Conservation (phyloP, 331 rosid genomes). For the Acacia concinna region DNA sequence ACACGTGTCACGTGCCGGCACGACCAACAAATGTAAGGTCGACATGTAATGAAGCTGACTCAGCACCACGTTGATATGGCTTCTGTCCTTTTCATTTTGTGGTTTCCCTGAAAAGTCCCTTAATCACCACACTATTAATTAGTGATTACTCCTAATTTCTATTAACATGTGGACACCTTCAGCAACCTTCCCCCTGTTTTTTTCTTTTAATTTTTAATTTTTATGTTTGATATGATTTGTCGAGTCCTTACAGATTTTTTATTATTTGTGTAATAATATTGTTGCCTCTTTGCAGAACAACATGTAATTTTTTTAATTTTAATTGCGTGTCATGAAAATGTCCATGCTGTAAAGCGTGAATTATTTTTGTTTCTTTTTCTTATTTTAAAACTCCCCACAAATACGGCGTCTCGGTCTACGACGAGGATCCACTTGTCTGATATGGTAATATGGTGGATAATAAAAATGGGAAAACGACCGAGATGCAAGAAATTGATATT, state of each 20-base stretch:
- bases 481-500: not conserved
- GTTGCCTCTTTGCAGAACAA: not conserved
- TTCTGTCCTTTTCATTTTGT: not conserved
- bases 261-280: not conserved
- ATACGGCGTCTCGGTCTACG: not conserved
- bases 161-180: not conserved
- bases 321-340: not conserved
- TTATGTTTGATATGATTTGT: not conserved
- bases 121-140: not conserved
- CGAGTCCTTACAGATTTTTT: not conserved
- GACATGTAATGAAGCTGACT: slow-evolving; percentile 20
- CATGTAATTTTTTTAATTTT: not conserved
- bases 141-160: not conserved
- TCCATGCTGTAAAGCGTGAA: not conserved
- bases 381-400: not conserved
- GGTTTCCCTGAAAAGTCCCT: not conserved
- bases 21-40: not conserved
- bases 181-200: not conserved
- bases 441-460: not conserved
- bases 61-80: slow-evolving; percentile 17
- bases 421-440: not conserved
- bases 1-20: not conserved
- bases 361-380: not conserved
- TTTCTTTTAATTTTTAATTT: not conserved
- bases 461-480: not conserved